A percentile compares a stretch with the other conserved stretches of the same genome.
phyloP scores from a whole-genome alignment of 352 stramenopile genomes.

The Globisporangium splendens region DNA sequence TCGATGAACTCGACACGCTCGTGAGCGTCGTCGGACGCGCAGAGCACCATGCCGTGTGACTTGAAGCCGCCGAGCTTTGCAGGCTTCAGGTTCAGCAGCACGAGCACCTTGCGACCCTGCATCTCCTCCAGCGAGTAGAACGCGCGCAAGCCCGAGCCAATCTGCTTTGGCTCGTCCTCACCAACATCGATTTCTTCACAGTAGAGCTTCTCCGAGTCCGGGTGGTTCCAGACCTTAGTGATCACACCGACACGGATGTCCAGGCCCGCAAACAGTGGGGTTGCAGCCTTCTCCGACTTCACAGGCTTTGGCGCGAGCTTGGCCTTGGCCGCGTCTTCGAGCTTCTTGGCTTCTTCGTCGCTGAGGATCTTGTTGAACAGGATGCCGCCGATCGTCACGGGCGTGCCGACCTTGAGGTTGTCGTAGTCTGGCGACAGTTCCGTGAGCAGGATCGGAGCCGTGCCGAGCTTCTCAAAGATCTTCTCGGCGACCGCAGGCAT shows the following conservation, averaged over 20 bases:
- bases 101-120: constrained; percentile 92
- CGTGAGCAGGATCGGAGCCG: constrained; percentile 64
- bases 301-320: constrained; percentile 36
- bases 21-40: constrained; percentile 83
- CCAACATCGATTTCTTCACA: constrained; percentile 99
- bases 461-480: constrained; percentile 96
- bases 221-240: constrained; percentile 80
- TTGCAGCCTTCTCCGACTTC: constrained; percentile 48
- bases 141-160: constrained; percentile 93
- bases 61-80: constrained; percentile 96
- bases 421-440: constrained; percentile 82
- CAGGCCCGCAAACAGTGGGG: constrained; percentile 66
- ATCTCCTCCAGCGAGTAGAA: constrained; percentile 97
- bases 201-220: constrained; percentile 93
- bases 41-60: constrained; percentile 97
- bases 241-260: constrained; percentile 84
- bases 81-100: constrained; percentile 98
- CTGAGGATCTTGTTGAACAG: constrained; percentile 92
- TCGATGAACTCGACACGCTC: constrained; percentile 94
- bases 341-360: constrained; percentile 72
- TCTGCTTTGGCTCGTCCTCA: constrained; percentile 89
- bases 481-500: constrained; percentile 86
- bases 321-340: constrained; percentile 42
- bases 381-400: constrained; percentile 91
- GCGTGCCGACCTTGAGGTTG: constrained; percentile 90